phyloP scores from a whole-genome alignment of 306 rosid species.

The Nissolia schottii region DNA sequence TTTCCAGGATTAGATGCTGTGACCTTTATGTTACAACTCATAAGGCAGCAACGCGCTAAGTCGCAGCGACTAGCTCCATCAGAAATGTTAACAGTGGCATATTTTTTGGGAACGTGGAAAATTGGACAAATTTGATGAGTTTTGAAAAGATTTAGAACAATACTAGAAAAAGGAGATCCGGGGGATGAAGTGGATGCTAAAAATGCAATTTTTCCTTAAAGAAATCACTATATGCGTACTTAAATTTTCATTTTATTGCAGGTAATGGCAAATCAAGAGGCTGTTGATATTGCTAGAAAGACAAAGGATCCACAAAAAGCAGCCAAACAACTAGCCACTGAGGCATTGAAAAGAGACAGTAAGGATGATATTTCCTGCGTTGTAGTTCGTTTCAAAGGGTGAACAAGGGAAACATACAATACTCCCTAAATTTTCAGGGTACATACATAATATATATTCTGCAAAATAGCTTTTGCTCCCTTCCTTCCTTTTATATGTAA shows the following conservation, averaged over 20 bases:
- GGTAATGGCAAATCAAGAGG: slow-evolving; percentile 90
- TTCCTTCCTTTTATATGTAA: slow-evolving; percentile 26
- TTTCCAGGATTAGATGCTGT: too few relatives aligned
- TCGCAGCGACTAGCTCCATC: neutral
- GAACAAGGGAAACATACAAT: slow-evolving; percentile 22
- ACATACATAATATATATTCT: slow-evolving; percentile 25
- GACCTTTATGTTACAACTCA: too few relatives aligned
- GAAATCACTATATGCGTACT: neutral
- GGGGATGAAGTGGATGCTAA: neutral
- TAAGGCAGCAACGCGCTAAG: too few relatives aligned
- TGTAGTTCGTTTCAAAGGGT: slow-evolving; percentile 76
- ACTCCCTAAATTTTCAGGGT: slow-evolving; percentile 23
- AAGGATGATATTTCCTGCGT: slow-evolving; percentile 83
- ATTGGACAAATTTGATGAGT: neutral
- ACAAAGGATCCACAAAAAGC: slow-evolving; percentile 70
- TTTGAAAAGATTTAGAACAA: neutral
- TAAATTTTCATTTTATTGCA: slow-evolving; percentile 21
- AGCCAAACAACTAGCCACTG: slow-evolving; percentile 58
- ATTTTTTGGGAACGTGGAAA: neutral
- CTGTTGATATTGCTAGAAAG: slow-evolving; percentile 68
- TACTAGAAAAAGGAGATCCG: neutral
- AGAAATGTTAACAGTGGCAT: neutral
- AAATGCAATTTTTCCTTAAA: neutral
- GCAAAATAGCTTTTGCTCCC: slow-evolving; percentile 25
- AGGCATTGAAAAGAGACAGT: slow-evolving; percentile 75